These are phyloP conservation scores for Irpex sp. DNA, from an alignment of 1,284 basidiomycete species.

Conservation along the genomic window DNA sequence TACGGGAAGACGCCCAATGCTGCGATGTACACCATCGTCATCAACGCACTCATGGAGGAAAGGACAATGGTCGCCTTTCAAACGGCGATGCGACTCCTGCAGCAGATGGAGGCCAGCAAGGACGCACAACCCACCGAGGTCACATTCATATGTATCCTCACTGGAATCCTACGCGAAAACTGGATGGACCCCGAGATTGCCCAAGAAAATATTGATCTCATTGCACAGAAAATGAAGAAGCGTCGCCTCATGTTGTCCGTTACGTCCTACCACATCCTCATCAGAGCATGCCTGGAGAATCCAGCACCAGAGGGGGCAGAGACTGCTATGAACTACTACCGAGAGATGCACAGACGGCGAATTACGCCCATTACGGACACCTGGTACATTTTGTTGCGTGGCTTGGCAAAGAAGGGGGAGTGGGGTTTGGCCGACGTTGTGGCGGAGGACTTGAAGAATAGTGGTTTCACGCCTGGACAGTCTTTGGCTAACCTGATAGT, in stretches of 20 bases:
- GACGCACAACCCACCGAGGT: constrained; percentile 60
- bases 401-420: constrained; percentile 50
- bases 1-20: constrained; percentile 73
- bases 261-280: constrained; percentile 72
- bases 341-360: constrained; percentile 54
- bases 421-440: constrained; percentile 59
- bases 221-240: constrained; percentile 58
- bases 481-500: constrained; percentile 34
- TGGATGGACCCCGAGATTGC: constrained; percentile 41
- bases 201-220: constrained; percentile 42
- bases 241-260: constrained; percentile 51
- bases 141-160: constrained; percentile 70
- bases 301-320: constrained; percentile 43
- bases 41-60: constrained; percentile 64
- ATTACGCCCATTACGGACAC: constrained; percentile 58
- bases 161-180: constrained; percentile 51
- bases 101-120: constrained; percentile 62
- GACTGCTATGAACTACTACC: constrained; percentile 59
- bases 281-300: constrained; percentile 59
- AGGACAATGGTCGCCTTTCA: constrained; percentile 50
- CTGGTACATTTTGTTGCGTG: constrained; percentile 71
- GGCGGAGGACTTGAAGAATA: constrained; percentile 52
- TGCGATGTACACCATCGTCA: constrained; percentile 70
- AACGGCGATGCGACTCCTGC: constrained; percentile 62
- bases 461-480: constrained; percentile 31